These are phyloP conservation scores for Stevia rebaudiana DNA, from an alignment of 140 eudicot species.

Conservation along the genomic window DNA sequence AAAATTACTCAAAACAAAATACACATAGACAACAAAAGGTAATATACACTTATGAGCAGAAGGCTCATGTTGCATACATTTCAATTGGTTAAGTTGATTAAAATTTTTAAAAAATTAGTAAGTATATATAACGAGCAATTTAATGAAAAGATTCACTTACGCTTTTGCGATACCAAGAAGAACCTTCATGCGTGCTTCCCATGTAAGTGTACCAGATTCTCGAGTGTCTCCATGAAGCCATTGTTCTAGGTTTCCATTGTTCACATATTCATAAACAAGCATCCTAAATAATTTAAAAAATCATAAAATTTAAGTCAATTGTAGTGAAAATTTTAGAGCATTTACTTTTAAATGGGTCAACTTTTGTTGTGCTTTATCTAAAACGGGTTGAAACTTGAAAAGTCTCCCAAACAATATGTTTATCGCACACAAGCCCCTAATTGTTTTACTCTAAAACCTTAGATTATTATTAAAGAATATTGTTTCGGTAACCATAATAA, in stretches of 20 bases:
- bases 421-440: background rate
- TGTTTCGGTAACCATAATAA: background rate
- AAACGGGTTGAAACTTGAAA: background rate
- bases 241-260: slow-evolving; percentile 85
- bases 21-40: background rate
- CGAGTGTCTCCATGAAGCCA: slow-evolving; percentile 92
- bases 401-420: background rate
- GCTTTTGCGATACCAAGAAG: slow-evolving; percentile 90
- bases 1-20: background rate
- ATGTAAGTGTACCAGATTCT: slow-evolving; percentile 66
- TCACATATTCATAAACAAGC: slow-evolving; percentile 90
- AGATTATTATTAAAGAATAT: background rate
- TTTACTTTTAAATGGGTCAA: background rate
- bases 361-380: background rate
- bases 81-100: no score
- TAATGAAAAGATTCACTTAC: slow-evolving; percentile 54
- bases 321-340: background rate
- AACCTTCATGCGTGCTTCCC: slow-evolving; percentile 96
- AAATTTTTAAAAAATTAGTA: no score
- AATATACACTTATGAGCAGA: no score
- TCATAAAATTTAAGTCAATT: slow-evolving; percentile 8
- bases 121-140: no score
- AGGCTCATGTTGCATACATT: no score
- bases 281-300: slow-evolving; percentile 41
- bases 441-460: background rate